Evolutionary conservation across 495 filamentous ascomycete species (phyloP).

Genomic region (Aspergillus homomorphus): DNA sequence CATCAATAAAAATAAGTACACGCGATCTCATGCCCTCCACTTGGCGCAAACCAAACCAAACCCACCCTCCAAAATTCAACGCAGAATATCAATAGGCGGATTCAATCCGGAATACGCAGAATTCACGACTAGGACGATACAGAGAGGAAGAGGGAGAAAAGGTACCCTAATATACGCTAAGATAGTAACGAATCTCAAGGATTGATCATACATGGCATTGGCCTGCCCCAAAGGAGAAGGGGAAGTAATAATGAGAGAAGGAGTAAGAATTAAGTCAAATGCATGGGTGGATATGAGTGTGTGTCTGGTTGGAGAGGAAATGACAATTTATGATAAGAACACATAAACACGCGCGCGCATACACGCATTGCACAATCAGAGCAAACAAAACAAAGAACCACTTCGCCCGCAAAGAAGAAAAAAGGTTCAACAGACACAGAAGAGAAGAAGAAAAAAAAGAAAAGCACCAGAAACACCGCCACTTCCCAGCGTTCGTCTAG

Average conservation of each 20-base stretch:
- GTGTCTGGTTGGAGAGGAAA: constrained; percentile 14
- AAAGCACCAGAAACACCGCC: constrained; percentile 49
- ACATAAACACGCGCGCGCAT: neutral
- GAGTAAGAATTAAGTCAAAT: constrained; percentile 18
- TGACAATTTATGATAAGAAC: constrained; percentile 20
- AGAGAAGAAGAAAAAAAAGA: constrained; percentile 22
- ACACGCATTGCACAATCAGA: neutral
- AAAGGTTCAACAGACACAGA: constrained; percentile 6
- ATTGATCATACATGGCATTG: constrained; percentile 14
- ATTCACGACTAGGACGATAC: too few species aligned
- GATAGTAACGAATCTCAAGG: neutral
- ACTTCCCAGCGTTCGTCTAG: constrained; percentile 42
- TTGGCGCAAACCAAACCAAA: too few species aligned
- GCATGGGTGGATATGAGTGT: constrained; percentile 4
- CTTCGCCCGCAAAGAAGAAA: constrained; percentile 26
- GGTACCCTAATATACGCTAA: too few species aligned
- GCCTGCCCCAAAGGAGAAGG: constrained; percentile 18
- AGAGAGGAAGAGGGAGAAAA: too few species aligned
- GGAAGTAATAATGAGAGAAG: constrained; percentile 15
- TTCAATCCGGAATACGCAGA: too few species aligned
- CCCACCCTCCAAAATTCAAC: too few species aligned
- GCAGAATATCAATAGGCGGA: too few species aligned
- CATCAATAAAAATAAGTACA: too few species aligned
- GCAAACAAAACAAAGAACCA: constrained; percentile 23
- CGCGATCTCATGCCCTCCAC: too few species aligned